phyloP scores from a whole-genome alignment of 345 rosid genomes.

The Gossypium raimondii region DNA sequence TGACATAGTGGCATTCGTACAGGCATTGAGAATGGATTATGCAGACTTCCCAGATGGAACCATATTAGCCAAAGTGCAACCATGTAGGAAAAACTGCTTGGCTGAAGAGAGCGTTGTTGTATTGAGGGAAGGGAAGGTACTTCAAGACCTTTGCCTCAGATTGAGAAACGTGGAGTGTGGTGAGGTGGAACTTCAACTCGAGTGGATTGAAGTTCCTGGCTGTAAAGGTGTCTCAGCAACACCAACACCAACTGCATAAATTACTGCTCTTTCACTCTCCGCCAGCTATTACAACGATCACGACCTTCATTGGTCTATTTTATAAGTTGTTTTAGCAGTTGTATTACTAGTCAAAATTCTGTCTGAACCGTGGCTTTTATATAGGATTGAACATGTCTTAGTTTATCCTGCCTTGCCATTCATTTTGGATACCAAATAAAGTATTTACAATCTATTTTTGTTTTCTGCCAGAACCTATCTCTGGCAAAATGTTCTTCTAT shows the following conservation, averaged over 20 bases:
- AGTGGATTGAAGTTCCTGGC: constrained; percentile 84
- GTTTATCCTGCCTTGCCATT: not conserved
- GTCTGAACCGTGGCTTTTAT: not conserved
- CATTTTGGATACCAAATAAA: not conserved
- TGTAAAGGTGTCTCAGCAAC: constrained; percentile 36
- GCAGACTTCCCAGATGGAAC: constrained; percentile 54
- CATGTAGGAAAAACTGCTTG: constrained; percentile 57
- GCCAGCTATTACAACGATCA: too few relatives aligned
- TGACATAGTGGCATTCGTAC: constrained; percentile 48
- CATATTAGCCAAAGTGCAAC: constrained; percentile 46
- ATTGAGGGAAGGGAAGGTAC: constrained; percentile 45
- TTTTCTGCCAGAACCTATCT: not conserved
- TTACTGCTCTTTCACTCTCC: too few relatives aligned
- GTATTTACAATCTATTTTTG: not conserved
- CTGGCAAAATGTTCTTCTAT: not conserved
- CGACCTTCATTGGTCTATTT: too few relatives aligned
- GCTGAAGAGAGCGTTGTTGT: constrained; percentile 55
- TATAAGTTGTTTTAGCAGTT: not conserved
- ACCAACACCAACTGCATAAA: not conserved
- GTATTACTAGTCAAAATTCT: not conserved
- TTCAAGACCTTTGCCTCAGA: constrained; percentile 67
- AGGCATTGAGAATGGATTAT: constrained; percentile 60
- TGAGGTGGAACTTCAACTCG: constrained; percentile 78
- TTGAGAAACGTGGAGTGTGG: constrained; percentile 85
- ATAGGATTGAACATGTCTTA: constrained; percentile 10